Evolutionary conservation across 2,329 filamentous ascomycete species (phyloP).

Genomic region (Colletotrichum sp.): DNA sequence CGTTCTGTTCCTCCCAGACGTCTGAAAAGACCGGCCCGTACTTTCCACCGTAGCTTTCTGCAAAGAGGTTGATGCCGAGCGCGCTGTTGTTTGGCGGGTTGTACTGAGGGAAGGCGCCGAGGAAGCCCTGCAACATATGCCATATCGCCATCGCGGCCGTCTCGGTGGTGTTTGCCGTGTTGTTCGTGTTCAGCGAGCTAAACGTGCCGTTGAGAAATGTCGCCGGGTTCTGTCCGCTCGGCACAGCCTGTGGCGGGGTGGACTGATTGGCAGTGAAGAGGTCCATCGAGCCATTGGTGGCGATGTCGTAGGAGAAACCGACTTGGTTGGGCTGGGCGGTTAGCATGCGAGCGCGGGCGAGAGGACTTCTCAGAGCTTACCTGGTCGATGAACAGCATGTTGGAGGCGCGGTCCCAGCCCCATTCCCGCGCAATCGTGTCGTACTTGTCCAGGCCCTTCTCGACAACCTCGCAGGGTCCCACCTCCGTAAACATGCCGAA

Average conservation of each 20-base stretch:
- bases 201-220: conserved; percentile 69
- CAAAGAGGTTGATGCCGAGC: conserved; percentile 67
- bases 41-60: conserved; percentile 73
- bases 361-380: too few species aligned
- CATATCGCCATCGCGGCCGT: conserved; percentile 65
- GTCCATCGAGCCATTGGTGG: conserved; percentile 64
- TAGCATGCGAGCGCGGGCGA: conserved; percentile 31
- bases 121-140: conserved; percentile 68
- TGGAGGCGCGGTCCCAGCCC: conserved; percentile 66
- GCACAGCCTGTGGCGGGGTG: conserved; percentile 31
- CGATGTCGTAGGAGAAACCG: conserved; percentile 70
- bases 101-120: conserved; percentile 63
- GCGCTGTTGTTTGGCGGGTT: conserved; percentile 53
- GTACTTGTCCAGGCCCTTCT: conserved; percentile 51
- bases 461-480: conserved; percentile 58
- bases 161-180: conserved; percentile 60
- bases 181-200: conserved; percentile 52
- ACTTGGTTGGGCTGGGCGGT: conserved; percentile 68
- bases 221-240: conserved; percentile 27
- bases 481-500: conserved; percentile 67
- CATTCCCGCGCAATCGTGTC: conserved; percentile 63
- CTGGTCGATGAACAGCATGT: conserved; percentile 63
- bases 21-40: conserved; percentile 71
- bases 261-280: conserved; percentile 45
- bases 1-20: conserved; percentile 66